These are phyloP conservation scores for Cryptococcus wingfieldii DNA, from an alignment of 1,284 basidiomycete species.

Conservation along the genomic window DNA sequence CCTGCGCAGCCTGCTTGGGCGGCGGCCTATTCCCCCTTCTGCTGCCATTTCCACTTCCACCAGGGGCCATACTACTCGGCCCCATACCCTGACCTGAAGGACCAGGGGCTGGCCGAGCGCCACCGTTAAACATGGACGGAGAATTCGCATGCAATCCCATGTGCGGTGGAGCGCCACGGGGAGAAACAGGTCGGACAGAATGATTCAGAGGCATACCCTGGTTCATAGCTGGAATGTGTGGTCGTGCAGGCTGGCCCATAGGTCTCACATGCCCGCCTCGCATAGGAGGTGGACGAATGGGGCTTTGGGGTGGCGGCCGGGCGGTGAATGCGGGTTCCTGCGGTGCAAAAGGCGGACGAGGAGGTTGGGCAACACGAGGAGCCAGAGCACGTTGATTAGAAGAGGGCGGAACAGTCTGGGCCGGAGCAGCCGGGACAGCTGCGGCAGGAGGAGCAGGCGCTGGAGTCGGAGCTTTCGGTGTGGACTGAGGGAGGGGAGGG, in stretches of 20 bases:
- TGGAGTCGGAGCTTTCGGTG: background rate
- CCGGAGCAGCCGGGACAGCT: background rate
- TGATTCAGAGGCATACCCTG: too few relatives aligned
- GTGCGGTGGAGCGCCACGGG: background rate
- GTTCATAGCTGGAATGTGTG: too few relatives aligned
- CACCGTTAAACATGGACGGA: background rate
- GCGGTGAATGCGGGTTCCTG: too few relatives aligned
- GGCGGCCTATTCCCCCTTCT: slow-evolving; percentile 4
- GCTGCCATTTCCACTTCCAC: slow-evolving; percentile 1
- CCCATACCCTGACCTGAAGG: background rate
- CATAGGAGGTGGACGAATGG: background rate
- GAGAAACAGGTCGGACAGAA: background rate
- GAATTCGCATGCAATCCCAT: background rate
- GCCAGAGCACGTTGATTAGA: too few relatives aligned
- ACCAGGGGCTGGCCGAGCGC: background rate
- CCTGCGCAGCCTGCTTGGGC: background rate
- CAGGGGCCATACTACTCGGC: background rate
- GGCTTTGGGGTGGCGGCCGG: too few relatives aligned
- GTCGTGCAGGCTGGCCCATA: background rate
- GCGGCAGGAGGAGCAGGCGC: background rate
- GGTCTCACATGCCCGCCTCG: background rate
- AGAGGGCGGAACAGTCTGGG: background rate
- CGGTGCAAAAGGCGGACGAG: too few relatives aligned
- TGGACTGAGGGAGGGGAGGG: background rate
- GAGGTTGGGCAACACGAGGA: too few relatives aligned